Conservation (phyloP, 2,329 filamentous ascomycete genomes). For the Drechslerella dactyloides region DNA sequence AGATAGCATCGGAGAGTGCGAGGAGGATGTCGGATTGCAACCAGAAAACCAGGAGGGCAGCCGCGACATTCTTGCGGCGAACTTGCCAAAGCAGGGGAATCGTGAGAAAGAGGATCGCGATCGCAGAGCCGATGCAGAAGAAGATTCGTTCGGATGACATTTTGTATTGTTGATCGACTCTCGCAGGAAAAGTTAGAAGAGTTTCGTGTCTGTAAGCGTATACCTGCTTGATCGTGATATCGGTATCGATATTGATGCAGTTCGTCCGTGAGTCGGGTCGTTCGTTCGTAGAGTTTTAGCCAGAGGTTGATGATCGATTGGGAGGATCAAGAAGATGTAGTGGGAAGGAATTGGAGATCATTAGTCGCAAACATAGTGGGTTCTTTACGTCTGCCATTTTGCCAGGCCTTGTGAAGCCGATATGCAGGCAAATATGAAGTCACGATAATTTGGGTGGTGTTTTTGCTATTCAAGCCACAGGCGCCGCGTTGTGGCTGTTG, state of each 20-base stretch:
- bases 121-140: slow-evolving; percentile 47
- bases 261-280: background rate
- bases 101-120: slow-evolving; percentile 63
- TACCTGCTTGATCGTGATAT: background rate
- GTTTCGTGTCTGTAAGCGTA: background rate
- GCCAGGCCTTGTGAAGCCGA: background rate
- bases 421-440: background rate
- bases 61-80: slow-evolving; percentile 67
- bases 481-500: slow-evolving; percentile 17
- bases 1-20: slow-evolving; percentile 67
- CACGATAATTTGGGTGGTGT: slow-evolving; percentile 21
- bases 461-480: slow-evolving; percentile 45
- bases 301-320: no score
- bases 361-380: background rate
- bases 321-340: background rate
- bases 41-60: slow-evolving; percentile 66
- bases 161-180: slow-evolving; percentile 5
- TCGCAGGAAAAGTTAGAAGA: background rate
- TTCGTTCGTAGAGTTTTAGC: background rate
- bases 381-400: background rate
- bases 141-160: slow-evolving; percentile 26
- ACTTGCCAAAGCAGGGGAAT: slow-evolving; percentile 68
- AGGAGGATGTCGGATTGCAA: slow-evolving; percentile 65
- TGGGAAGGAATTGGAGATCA: background rate
- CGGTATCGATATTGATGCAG: no score